phyloP scores from a whole-genome alignment of 1,139 yeast genomes.

The Wickerhamomyces sp. region DNA sequence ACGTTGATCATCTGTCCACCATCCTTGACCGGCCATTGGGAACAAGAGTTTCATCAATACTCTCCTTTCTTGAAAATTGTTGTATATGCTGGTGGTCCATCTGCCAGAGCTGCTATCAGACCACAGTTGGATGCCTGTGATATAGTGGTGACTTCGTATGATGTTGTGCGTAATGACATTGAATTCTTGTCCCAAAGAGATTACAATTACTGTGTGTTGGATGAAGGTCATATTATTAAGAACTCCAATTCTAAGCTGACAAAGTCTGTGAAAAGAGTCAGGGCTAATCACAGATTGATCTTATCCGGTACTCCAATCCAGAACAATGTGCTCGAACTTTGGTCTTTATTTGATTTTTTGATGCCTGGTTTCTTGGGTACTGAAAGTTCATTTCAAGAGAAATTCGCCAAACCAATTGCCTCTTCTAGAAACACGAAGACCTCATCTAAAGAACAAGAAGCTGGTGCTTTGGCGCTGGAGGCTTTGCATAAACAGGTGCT shows the following conservation, averaged over 20 bases:
- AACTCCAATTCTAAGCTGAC: slow-evolving; percentile 86
- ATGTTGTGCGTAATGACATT: slow-evolving; percentile 90
- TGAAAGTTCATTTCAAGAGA: slow-evolving; percentile 89
- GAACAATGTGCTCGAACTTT: slow-evolving; percentile 89
- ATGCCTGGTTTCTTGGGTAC: slow-evolving; percentile 99
- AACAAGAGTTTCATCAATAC: slow-evolving; percentile 85
- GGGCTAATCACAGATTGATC: slow-evolving; percentile 85
- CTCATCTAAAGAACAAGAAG: slow-evolving; percentile 92
- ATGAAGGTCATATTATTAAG: slow-evolving; percentile 97
- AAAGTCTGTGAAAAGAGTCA: slow-evolving; percentile 74
- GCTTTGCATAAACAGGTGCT: slow-evolving; percentile 94
- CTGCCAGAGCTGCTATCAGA: slow-evolving; percentile 57
- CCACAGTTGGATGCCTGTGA: slow-evolving; percentile 55
- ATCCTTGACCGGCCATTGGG: slow-evolving; percentile 98
- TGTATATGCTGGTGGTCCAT: slow-evolving; percentile 91
- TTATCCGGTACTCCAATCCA: slow-evolving; percentile 98
- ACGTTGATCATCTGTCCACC: slow-evolving; percentile 94
- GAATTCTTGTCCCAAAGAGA: slow-evolving; percentile 54
- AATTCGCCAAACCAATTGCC: slow-evolving; percentile 96
- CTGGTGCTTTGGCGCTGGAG: slow-evolving; percentile 93
- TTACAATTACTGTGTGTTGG: slow-evolving; percentile 92
- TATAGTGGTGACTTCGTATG: slow-evolving; percentile 91
- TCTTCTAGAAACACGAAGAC: slow-evolving; percentile 89
- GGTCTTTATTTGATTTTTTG: slow-evolving; percentile 95
- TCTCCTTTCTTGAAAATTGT: slow-evolving; percentile 82